Percentiles rank a stretch among this genome's conserved stretches.
phyloP scores from a whole-genome alignment of 306 rosid species.

The Ziziphus jujuba region DNA sequence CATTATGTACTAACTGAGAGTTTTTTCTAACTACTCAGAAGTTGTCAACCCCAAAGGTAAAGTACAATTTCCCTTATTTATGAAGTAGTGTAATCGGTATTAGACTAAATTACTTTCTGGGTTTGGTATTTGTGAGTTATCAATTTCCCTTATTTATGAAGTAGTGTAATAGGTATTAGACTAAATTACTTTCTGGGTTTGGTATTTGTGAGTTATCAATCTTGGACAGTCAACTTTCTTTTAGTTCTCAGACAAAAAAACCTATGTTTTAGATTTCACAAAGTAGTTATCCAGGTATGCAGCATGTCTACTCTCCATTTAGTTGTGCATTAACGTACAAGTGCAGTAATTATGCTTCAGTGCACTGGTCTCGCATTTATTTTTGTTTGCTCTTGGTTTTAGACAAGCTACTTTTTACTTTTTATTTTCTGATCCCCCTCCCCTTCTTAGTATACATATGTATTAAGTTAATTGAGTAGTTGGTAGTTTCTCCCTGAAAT shows the following conservation, averaged over 20 bases:
- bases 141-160: not conserved
- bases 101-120: not conserved
- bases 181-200: not conserved
- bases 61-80: not conserved
- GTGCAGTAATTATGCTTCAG: not conserved
- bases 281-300: constrained; percentile 1
- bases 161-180: not conserved
- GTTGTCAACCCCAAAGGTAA: not conserved
- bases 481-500: not conserved
- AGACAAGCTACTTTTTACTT: no score
- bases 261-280: no score
- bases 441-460: not conserved
- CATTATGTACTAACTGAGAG: no score
- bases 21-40: not conserved
- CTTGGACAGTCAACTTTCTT: not conserved
- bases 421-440: no score
- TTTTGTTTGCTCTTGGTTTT: not conserved
- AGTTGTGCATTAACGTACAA: not conserved
- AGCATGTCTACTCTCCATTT: not conserved
- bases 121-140: not conserved
- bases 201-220: not conserved
- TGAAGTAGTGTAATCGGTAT: not conserved
- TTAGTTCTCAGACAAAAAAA: not conserved
- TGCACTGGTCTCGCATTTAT: not conserved
- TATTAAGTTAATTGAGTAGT: not conserved